Base-by-base conservation (phyloP, 768 basidiomycete species). In the Ramaria sp. region DNA sequence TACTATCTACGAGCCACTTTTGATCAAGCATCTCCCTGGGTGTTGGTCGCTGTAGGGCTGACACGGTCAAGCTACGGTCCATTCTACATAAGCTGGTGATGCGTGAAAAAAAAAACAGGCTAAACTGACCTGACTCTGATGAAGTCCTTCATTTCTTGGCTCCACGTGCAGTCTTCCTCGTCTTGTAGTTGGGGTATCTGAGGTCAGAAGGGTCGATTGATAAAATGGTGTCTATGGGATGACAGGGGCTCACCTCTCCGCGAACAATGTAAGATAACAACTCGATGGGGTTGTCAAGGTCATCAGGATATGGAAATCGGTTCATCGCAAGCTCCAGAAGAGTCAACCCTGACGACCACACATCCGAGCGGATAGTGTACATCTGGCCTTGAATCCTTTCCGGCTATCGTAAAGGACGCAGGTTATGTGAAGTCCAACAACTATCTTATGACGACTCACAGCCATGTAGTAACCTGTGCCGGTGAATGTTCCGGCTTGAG, bases 381-480 rank as follows among this genome's bases (percentile, higher is more conserved):
- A 87, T 83, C 55, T 86, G 80, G 5, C 95, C 95, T 63, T 83
- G 85, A 59, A 98, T 94, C 60, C 95, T 86, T 71, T 97, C 95
- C 50, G 95, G 95, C 89, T 92, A 61, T 53, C 61, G 39, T 38
- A 59, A 58, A 59, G 43, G 49, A 27, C 5, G 17, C 9, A 10
- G 34, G 34, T 37, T 37, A 37, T 10, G 15, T 31, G 4, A 53
- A 53, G 43, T 56, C 42, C 63, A 34, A 47, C 24, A 43, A 64
- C 53, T 53, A 49, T 54, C 33, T 22, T 37, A 48, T 30, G 41
- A 55, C 59, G 42, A 37, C 94, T 70, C 65, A 97, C 95, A 62
- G 96, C 94, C 95, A 98, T 98, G 72, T 98, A 99, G 62, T 90
- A 88, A 67, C 92, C 92, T 45, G 95, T 98, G 7, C 96, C 96